Evolutionary conservation across 1,284 basidiomycete genomes (phyloP), one percentile per base, ranked within the genome.

Genomic region (Marasmius fiardii): DNA sequence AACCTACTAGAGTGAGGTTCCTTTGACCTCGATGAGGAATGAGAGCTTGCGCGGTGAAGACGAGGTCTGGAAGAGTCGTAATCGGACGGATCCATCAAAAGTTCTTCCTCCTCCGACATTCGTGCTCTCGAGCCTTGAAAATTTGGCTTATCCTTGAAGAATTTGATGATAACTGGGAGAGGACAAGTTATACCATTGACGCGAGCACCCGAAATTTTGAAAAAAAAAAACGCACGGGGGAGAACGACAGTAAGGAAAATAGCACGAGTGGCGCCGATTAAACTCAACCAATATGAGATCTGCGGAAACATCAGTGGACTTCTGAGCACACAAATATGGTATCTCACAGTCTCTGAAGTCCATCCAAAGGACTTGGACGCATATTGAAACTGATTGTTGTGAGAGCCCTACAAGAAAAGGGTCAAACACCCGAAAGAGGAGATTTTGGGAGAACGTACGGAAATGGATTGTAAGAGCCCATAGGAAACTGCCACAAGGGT

Each of bases 201-300:
- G 33, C 43, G 7, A 35, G 35, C 35, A 43, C 8, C 11, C n/a
- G 20, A 43, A 52, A 49, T 5, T n/a, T n/a, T n/a, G n/a, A n/a
- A n/a, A n/a, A n/a, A n/a, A 34, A n/a, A n/a, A n/a, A n/a, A 68
- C 78, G 55, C 66, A 90, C 88, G 21, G n/a, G 93, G 93, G 7
- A 93, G 70, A 24, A 91, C 59, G 3, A 84, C 56, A 1, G 86
- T 75, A 56, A 94, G 73, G 57, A 83, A 80, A 1, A 83, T 18
- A 1, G 88, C 86, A 5, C 90, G 78, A 2, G 76, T 69, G 18
- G 76, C 72, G n/a, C 85, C 83, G 14, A 85, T 65, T 5, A 83
- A 60, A 53, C 83, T 89, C 51, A 93, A 69, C 73, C 81, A 93
- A 60, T 93, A 93, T 7, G 90, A 92, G 11, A 90, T 69, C 88